Base-by-base conservation (phyloP, 306 rosid genomes). In the Lathyrus aphaca region DNA sequence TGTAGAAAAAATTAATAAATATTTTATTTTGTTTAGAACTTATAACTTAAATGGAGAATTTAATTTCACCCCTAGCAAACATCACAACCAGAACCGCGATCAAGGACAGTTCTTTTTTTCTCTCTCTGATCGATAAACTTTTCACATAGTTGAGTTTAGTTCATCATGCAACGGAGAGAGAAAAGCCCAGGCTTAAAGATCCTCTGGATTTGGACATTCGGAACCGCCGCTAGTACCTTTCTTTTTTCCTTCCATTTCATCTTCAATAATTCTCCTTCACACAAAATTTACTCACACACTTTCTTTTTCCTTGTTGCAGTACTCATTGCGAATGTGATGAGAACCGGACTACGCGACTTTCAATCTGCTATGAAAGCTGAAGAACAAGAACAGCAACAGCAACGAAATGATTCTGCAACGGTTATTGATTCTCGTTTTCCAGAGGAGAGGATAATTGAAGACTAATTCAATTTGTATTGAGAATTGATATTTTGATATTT, bases 341-440 rank as follows among this genome's bases (percentile, higher is more conserved):
- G 85, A 57, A 84, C 79, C 46, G 87, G 89, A 77, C 0, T 90
- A 48, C 76, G 81, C 42, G 98, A 88, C 45, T 58, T 88, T 72
- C 88, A 93, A 58, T 62, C 25, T 14, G 17, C 69, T 27, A 35
- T 73, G 71, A 78, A 83, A 48, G 66, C 81, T 11, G 77, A 82
- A 46, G 73, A 79, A 48, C 82, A 76, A 19, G 73, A 69, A 30
- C 68, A 49, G 3, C 39, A 63, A 2, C 82, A 72, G 1, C 80
- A 81, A 3, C 80, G 55, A 12, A 69, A 77, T 4, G 76, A 67
- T 65, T 39, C 10, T 6, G 27, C 44, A 5, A 42, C 80, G 19
- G 0, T 79, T 21, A 86, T 73, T 19, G 84, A 82, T 13, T 35
- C 81, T 21, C 4, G 61, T 17, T 21, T 69, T 32, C 48, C 60